Evolutionary conservation across 73 alveolate genomes (phyloP), one percentile per base, ranked within the genome.

Genomic region (Stentor roeselii): DNA sequence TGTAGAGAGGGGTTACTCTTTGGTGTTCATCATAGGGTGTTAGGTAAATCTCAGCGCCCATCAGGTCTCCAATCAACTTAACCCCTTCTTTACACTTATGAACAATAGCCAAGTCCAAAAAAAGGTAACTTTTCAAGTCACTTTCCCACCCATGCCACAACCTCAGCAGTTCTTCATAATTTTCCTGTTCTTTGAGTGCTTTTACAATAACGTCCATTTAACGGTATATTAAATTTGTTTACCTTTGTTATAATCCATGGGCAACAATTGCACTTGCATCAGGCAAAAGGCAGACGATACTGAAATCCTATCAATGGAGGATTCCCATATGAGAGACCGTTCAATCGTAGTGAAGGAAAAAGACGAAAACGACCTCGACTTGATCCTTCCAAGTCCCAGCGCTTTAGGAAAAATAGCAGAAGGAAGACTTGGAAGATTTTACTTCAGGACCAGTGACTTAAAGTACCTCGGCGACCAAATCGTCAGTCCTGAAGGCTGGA

Each of bases 11-110:
- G 21, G 80, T 67, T 21, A 67, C 80, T 67, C 80, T 67, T 21
- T 67, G 42, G 34, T 67, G 37, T 67, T 21, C n/a, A 67, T 67
- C 80, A 67, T 67, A 67, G 14, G 80, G 80, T 15, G 80, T 67
- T 32, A 67, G 11, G 34, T 67, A 67, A 30, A 67, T 67, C 11
- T n/a, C 14, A 30, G 80, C 42, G 80, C 80, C 80, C 34, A 21
- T 21, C 37, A 67, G 21, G 2, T 67, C 80, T 0, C 50, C 80
- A 30, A 67, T 34, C 1, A 67, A 34, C 80, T 32, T 67, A 0
- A 67, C 80, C 42, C 80, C 80, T n/a, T 67, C 80, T 67, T 67
- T 67, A 67, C 41, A 30, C 37, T 67, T 67, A 32, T 67, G 80
- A 11, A 67, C 80, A 67, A 67, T 67, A 27, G 80, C 80, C 37